These are phyloP conservation scores for Coniferiporia sulphurascens DNA, from an alignment of 1,284 basidiomycete species.

Conservation along the genomic window DNA sequence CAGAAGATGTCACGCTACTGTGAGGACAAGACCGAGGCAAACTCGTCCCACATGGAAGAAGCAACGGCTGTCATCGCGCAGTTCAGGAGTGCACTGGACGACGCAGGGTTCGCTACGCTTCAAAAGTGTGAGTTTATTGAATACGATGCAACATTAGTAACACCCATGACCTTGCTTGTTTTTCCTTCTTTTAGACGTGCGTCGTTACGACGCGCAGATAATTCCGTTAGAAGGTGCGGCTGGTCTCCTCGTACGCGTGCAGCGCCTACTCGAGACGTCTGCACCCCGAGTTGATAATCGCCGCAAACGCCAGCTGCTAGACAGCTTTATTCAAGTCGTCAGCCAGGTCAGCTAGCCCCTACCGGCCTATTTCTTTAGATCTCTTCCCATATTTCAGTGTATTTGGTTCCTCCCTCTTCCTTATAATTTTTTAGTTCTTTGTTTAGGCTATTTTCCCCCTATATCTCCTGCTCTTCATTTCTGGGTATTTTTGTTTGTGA, in stretches of 20 bases:
- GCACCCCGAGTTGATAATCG: constrained; percentile 40
- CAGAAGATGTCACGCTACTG: constrained; percentile 24
- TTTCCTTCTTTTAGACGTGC: constrained; percentile 46
- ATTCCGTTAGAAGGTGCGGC: constrained; percentile 69
- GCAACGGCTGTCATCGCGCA: constrained; percentile 50
- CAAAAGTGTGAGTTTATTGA: constrained; percentile 54
- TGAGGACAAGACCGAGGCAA: constrained; percentile 31
- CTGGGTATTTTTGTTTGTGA: neutral
- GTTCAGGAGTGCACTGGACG: constrained; percentile 58
- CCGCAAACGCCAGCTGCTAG: constrained; percentile 47
- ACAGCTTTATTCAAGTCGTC: constrained; percentile 59
- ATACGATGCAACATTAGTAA: neutral
- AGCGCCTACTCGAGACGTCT: constrained; percentile 49
- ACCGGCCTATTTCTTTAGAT: constrained; percentile 4
- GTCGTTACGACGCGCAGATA: constrained; percentile 64
- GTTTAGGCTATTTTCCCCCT: constrained; percentile 4
- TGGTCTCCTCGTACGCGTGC: constrained; percentile 59
- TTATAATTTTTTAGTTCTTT: neutral
- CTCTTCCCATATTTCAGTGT: constrained; percentile 15
- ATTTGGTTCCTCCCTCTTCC: neutral
- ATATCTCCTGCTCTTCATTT: constrained; percentile 4
- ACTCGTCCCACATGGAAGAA: constrained; percentile 9
- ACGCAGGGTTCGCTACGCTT: constrained; percentile 57
- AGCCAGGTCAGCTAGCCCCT: constrained; percentile 44
- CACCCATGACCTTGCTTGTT: neutral